A percentile compares a stretch with the other conserved stretches of the same genome.
These are phyloP conservation scores for Candida glucosophila DNA, from an alignment of 1,139 yeast genomes.

Conservation along the genomic window DNA sequence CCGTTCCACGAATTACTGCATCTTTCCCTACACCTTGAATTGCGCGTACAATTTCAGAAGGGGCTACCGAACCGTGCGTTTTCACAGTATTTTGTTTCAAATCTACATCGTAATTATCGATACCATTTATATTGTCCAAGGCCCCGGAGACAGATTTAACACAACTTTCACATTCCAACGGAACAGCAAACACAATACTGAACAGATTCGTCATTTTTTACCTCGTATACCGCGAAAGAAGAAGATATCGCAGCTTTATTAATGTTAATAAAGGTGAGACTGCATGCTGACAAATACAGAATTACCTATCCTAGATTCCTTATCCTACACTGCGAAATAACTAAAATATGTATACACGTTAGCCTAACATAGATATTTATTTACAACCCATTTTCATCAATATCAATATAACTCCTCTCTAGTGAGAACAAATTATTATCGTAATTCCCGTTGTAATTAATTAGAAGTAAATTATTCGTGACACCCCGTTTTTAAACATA, in stretches of 20 bases:
- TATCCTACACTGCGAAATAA: no score
- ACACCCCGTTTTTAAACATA: constrained; percentile 1
- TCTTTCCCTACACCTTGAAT: constrained; percentile 73
- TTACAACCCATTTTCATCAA: no score
- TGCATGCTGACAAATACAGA: no score
- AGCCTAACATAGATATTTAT: no score
- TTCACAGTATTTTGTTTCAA: constrained; percentile 49
- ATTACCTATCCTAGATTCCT: no score
- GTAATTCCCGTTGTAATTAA: no score
- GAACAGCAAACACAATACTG: constrained; percentile 70
- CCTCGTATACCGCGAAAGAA: no score
- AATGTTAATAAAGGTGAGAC: no score
- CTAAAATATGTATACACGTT: no score
- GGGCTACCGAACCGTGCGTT: constrained; percentile 59
- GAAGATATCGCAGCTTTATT: no score
- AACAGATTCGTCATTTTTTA: constrained; percentile 30
- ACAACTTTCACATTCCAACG: constrained; percentile 66
- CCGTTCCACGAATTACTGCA: constrained; percentile 89
- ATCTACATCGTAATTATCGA: constrained; percentile 44
- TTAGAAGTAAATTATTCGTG: constrained; percentile 1
- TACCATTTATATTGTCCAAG: constrained; percentile 37
- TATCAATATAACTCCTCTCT: no score
- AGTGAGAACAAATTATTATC: no score
- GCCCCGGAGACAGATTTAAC: constrained; percentile 51
- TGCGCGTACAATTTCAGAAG: constrained; percentile 56